Conservation (phyloP, 2,329 filamentous ascomycete genomes). For the Claviceps sp. region DNA sequence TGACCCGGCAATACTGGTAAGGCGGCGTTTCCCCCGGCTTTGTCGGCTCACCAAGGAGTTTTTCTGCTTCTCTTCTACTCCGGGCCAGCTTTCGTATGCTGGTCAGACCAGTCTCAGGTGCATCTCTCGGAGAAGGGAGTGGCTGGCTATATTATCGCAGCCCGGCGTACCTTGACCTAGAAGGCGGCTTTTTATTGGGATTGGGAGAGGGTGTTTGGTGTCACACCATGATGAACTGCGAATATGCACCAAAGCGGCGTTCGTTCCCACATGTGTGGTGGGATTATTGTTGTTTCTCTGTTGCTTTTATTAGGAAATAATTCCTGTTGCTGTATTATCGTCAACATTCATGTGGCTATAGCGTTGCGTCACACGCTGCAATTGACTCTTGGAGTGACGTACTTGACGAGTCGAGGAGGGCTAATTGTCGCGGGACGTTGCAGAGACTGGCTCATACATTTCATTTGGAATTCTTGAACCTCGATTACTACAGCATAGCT, state of each 20-base stretch:
- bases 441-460: neutral
- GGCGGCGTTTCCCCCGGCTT: neutral
- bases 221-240: slow-evolving; percentile 1
- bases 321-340: too few relatives aligned
- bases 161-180: neutral
- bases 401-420: neutral
- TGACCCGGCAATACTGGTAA: neutral
- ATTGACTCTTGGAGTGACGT: neutral
- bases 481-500: neutral
- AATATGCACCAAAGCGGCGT: slow-evolving; percentile 11
- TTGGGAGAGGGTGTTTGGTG: neutral
- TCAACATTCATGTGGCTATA: neutral
- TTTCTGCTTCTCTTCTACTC: neutral
- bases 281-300: neutral
- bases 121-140: neutral
- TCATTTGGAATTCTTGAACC: neutral
- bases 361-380: neutral
- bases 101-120: neutral
- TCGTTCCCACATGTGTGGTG: slow-evolving; percentile 8
- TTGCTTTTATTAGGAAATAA: neutral
- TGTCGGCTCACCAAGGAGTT: neutral
- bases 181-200: neutral
- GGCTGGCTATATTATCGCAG: slow-evolving; percentile 6
- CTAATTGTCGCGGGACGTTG: neutral
- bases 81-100: neutral